These are phyloP conservation scores for Naumovozyma castellii DNA, from an alignment of 805 yeast species.

Conservation along the genomic window DNA sequence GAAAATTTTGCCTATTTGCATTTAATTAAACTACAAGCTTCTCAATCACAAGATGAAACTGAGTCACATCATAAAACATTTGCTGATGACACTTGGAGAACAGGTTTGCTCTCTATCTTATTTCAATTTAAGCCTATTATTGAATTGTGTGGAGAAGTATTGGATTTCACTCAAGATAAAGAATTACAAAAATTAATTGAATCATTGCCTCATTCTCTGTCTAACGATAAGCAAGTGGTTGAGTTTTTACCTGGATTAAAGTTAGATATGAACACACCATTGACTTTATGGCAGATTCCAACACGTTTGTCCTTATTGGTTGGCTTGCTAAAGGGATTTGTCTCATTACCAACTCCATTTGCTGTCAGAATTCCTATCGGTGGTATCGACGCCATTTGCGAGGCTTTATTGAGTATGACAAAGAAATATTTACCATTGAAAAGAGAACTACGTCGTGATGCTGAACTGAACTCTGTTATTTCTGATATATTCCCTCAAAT, in stretches of 20 bases:
- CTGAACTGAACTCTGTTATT: constrained; percentile 37
- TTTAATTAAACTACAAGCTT: constrained; percentile 45
- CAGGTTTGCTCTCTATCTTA: constrained; percentile 39
- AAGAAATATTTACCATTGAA: constrained; percentile 45
- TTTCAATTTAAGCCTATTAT: constrained; percentile 47
- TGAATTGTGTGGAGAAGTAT: constrained; percentile 46
- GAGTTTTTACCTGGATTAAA: constrained; percentile 39
- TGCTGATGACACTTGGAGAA: constrained; percentile 39
- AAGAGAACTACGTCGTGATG: constrained; percentile 48
- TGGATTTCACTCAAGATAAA: constrained; percentile 48
- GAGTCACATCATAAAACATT: constrained; percentile 28
- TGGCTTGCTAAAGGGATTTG: constrained; percentile 37
- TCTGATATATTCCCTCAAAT: constrained; percentile 35
- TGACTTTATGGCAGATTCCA: constrained; percentile 42
- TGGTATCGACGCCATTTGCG: constrained; percentile 39
- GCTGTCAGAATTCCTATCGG: constrained; percentile 60
- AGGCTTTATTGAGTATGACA: constrained; percentile 47
- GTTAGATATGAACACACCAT: constrained; percentile 51
- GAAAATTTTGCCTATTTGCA: constrained; percentile 47
- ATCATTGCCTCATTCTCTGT: constrained; percentile 27
- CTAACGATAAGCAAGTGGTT: constrained; percentile 4
- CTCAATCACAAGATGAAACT: constrained; percentile 27
- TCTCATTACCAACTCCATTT: constrained; percentile 45
- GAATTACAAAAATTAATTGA: constrained; percentile 37
- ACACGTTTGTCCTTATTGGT: constrained; percentile 41